Percentiles rank a stretch among this genome's conserved stretches.
Conservation (phyloP, 257 asterid species). For the Primulina huaijiensis region DNA sequence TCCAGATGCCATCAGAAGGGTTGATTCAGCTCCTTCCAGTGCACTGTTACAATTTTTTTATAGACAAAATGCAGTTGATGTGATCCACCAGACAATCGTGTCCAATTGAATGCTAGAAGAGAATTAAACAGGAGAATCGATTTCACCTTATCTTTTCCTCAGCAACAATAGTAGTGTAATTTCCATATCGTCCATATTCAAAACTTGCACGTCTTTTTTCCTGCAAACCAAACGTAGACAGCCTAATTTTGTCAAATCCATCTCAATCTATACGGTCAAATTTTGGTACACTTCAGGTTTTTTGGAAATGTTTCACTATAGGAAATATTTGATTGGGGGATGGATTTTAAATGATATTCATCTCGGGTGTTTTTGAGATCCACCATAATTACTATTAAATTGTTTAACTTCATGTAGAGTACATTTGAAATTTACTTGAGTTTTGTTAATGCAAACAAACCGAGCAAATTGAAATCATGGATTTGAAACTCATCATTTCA, state of each 20-base stretch:
- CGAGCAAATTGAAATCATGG: too few species aligned
- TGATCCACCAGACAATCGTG: slow-evolving; percentile 15
- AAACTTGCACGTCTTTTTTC: slow-evolving; percentile 76
- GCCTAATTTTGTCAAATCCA: slow-evolving; percentile 7
- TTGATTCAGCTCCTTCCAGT: slow-evolving; percentile 91
- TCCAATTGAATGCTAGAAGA: slow-evolving; percentile 13
- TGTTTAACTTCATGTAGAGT: too few species aligned
- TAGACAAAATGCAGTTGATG: slow-evolving; percentile 13
- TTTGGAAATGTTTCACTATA: too few species aligned
- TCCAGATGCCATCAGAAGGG: slow-evolving; percentile 83
- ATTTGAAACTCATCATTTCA: too few species aligned
- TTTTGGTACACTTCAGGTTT: background rate
- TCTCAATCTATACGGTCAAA: slow-evolving; percentile 4
- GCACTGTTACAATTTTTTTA: slow-evolving; percentile 54
- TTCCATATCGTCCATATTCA: slow-evolving; percentile 93
- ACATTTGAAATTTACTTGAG: too few species aligned
- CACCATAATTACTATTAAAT: too few species aligned
- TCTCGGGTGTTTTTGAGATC: too few species aligned
- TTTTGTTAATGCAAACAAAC: too few species aligned
- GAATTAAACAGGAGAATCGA: slow-evolving; percentile 4
- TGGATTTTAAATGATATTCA: too few species aligned
- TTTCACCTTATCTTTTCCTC: slow-evolving; percentile 86
- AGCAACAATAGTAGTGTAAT: slow-evolving; percentile 74
- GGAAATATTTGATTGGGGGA: too few species aligned
- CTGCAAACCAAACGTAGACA: slow-evolving; percentile 39